These are phyloP conservation scores for Xylaria intraflava DNA, from an alignment of 495 filamentous ascomycete species.

Conservation along the genomic window DNA sequence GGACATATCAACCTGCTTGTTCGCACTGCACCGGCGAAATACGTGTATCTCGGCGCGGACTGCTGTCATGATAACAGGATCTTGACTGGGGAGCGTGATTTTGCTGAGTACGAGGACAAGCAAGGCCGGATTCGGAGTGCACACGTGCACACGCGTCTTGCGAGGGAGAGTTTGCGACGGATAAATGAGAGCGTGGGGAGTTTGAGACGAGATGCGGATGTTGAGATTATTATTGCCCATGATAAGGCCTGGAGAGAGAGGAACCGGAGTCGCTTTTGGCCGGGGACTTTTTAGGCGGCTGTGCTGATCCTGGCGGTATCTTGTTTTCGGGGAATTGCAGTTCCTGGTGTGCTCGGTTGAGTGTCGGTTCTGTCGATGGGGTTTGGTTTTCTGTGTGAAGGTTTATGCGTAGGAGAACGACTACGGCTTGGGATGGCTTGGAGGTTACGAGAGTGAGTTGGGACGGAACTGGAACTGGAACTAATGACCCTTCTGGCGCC, in stretches of 20 bases:
- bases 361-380: too few species aligned
- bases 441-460: too few species aligned
- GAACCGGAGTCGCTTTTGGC: conserved; percentile 31
- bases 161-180: conserved; percentile 28
- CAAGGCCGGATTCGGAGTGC: conserved; percentile 33
- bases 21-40: conserved; percentile 18
- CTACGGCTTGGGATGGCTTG: too few species aligned
- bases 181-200: conserved; percentile 16
- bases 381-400: too few species aligned
- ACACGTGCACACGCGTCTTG: conserved; percentile 31
- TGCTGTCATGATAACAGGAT: conserved; percentile 42
- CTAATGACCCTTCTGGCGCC: too few species aligned
- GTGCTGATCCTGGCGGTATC: background rate
- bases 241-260: conserved; percentile 37
- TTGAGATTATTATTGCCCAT: conserved; percentile 43
- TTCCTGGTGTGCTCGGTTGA: background rate
- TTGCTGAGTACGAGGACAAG: conserved; percentile 37
- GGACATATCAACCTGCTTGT: conserved; percentile 44
- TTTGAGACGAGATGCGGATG: conserved; percentile 5
- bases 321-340: background rate
- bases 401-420: too few species aligned
- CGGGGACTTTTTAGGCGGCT: conserved; percentile 15
- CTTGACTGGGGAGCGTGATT: conserved; percentile 34
- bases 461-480: too few species aligned
- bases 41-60: conserved; percentile 42